Conservation (phyloP, 108 stramenopile species). For the Cyclotella cryptica region DNA sequence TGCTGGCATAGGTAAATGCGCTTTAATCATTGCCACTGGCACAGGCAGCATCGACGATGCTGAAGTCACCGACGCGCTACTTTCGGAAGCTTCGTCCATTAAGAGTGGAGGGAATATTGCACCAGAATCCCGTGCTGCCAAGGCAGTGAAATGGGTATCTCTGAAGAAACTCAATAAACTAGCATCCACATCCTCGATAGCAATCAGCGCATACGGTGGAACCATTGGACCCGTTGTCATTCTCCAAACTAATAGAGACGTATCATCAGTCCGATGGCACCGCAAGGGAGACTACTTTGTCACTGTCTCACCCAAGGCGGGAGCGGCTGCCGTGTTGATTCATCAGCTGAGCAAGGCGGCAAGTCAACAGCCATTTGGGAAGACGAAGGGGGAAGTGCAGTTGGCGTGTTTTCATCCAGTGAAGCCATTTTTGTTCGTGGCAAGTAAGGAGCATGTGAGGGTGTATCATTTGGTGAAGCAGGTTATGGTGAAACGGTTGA, state of each 20-base stretch:
- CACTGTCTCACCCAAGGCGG: slow-evolving; percentile 86
- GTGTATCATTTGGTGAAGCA: slow-evolving; percentile 97
- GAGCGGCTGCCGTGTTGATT: slow-evolving; percentile 88
- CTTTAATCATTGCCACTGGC: slow-evolving; percentile 89
- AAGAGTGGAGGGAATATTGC: slow-evolving; percentile 67
- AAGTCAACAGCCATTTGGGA: slow-evolving; percentile 96
- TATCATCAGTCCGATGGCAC: slow-evolving; percentile 91
- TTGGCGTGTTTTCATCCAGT: slow-evolving; percentile 94
- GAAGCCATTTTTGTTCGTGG: slow-evolving; percentile 98
- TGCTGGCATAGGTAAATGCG: slow-evolving; percentile 80
- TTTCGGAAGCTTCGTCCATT: slow-evolving; percentile 59
- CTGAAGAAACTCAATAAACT: slow-evolving; percentile 26
- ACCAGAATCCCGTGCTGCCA: slow-evolving; percentile 78
- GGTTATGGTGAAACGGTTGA: slow-evolving; percentile 84
- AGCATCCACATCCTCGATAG: slow-evolving; percentile 3
- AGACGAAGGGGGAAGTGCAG: slow-evolving; percentile 88
- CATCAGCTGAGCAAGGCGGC: slow-evolving; percentile 94
- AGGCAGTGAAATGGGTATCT: slow-evolving; percentile 77
- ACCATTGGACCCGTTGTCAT: slow-evolving; percentile 67
- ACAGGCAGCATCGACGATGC: slow-evolving; percentile 83
- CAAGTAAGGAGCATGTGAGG: slow-evolving; percentile 92
- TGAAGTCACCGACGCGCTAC: slow-evolving; percentile 88
- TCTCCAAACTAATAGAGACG: slow-evolving; percentile 71
- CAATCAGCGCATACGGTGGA: slow-evolving; percentile 62
- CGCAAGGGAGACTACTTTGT: slow-evolving; percentile 98